Conservation (phyloP, 257 asterid species). For the Petunia secreta region DNA sequence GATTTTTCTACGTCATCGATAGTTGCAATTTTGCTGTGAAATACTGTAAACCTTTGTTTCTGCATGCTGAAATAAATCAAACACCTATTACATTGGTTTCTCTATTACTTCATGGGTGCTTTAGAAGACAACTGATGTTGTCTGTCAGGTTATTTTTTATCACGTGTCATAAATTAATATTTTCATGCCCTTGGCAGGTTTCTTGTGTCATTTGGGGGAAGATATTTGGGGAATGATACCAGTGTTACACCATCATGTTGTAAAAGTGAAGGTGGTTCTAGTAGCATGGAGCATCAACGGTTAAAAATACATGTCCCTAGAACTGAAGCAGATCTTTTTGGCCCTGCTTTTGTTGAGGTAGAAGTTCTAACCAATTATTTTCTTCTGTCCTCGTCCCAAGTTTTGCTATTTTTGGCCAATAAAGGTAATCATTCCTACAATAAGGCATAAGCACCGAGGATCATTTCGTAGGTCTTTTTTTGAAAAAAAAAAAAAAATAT, state of each 20-base stretch:
- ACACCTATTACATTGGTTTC: not conserved
- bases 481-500: not conserved
- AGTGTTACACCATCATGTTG: slow-evolving; percentile 48
- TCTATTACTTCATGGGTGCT: not conserved
- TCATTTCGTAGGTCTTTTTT: not conserved
- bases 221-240: slow-evolving; percentile 59
- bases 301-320: slow-evolving; percentile 69
- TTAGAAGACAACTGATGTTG: not conserved
- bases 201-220: slow-evolving; percentile 82
- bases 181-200: slow-evolving; percentile 53
- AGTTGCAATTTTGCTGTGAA: not conserved
- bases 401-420: not conserved
- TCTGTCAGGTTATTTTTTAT: not conserved
- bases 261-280: slow-evolving; percentile 42
- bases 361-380: not conserved
- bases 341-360: slow-evolving; percentile 95
- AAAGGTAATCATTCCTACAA: not conserved
- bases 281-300: slow-evolving; percentile 58
- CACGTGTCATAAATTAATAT: not conserved
- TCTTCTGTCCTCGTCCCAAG: not conserved
- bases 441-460: not conserved
- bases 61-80: not conserved
- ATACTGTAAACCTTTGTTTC: not conserved
- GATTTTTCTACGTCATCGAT: slow-evolving; percentile 3
- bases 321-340: slow-evolving; percentile 55